Base-by-base conservation (phyloP, 345 rosid species). In the Corchorus olitorius region DNA sequence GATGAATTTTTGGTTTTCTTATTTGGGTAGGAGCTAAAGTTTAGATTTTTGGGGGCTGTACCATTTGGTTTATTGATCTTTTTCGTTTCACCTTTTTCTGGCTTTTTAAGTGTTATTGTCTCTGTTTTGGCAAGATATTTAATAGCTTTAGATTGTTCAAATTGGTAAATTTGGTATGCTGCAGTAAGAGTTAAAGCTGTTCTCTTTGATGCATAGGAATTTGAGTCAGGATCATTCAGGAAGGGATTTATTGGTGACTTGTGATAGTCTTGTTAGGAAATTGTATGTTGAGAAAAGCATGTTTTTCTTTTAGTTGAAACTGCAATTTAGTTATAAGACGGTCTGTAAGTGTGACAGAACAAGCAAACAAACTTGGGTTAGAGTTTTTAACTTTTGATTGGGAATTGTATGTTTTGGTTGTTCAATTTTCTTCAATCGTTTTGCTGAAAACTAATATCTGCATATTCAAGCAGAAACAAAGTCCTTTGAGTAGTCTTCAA, bases 1-100 rank as follows among this genome's bases (percentile, higher is more conserved):
- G 33, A 69, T 68, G 73, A 58, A 58, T 3, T 68, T 68, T 49
- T 68, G 6, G 73, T 49, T 49, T 33, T 69, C 58, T 27, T 49
- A 16, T 69, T 1, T 33, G 20, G 59, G 33, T 69, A 50, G 59
- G 15, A 69, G 59, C 22, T 8, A 69, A 50, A 69, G 7, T 49
- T 50, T 27, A 27, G 56, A 49, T 33, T 69, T 34, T 27, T 33
- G 27, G 11, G 39, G 15, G 73, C 54, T 69, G 6, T 15, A 15
- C 10, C 8, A 65, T 65, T 41, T 65, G 52, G 34, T 20, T 15
- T 65, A 41, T 65, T 65, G 52, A 65, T 43, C 41, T 43, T 41
- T 17, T 6, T 39, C 27, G 27, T n/a, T 65, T 10, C 16, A 1
- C 4, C 20, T 43, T 66, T 20, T 10, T 43, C n/a, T 41, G 52